phyloP scores from a whole-genome alignment of 768 basidiomycete species.

The Lactarius tabidus region DNA sequence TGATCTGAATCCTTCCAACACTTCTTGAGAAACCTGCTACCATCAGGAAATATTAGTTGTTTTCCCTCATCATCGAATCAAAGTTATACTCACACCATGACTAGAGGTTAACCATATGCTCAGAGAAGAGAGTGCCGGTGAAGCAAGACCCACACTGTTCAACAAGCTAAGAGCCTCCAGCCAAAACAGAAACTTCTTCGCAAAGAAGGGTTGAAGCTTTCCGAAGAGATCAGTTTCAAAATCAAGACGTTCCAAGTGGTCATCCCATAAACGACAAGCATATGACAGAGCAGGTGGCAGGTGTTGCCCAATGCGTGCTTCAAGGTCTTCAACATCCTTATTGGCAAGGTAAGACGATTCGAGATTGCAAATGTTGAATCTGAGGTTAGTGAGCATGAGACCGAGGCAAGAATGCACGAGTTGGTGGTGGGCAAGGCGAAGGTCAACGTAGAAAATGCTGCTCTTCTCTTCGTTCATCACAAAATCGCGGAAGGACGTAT shows the following conservation, averaged over 20 bases:
- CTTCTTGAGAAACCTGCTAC: not conserved
- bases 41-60: not conserved
- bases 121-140: not conserved
- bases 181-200: slow-evolving; percentile 3
- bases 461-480: not conserved
- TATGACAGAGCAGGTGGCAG: not conserved
- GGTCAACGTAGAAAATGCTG: not conserved
- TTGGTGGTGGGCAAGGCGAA: not conserved
- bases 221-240: not conserved
- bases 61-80: not conserved
- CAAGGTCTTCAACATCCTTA: not conserved
- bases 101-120: not conserved
- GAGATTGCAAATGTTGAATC: slow-evolving; percentile 2
- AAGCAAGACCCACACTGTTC: not conserved
- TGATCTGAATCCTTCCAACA: not conserved
- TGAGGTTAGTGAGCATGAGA: not conserved
- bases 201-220: not conserved
- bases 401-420: not conserved
- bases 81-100: not conserved
- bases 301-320: not conserved
- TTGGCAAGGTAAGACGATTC: not conserved
- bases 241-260: not conserved
- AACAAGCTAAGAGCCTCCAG: slow-evolving; percentile 1
- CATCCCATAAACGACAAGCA: slow-evolving; percentile 6
- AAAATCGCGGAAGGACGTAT: not conserved